A percentile compares a stretch with the other conserved stretches of the same genome.
Conservation (phyloP, 2,329 filamentous ascomycete species). For the Trichoderma harzianum region DNA sequence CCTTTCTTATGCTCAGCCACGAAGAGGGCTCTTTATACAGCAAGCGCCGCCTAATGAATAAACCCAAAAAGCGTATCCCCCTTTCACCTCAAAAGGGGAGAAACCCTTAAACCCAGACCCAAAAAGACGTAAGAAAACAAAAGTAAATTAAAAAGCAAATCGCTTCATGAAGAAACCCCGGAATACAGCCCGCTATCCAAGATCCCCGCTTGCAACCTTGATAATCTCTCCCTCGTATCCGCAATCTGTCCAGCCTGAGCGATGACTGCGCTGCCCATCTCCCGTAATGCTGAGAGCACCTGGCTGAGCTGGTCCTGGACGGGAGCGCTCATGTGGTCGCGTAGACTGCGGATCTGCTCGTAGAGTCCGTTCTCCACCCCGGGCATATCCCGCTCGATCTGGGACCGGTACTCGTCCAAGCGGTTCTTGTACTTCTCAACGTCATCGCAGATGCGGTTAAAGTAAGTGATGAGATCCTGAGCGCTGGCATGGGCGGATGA, state of each 20-base stretch:
- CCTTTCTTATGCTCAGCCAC: slow-evolving; percentile 2
- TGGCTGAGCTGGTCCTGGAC: slow-evolving; percentile 40
- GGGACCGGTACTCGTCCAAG: slow-evolving; percentile 43
- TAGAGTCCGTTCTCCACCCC: slow-evolving; percentile 46
- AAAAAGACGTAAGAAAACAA: background rate
- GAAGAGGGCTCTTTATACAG: background rate
- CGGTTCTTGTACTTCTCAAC: slow-evolving; percentile 43
- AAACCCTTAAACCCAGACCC: background rate
- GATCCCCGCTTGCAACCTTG: slow-evolving; percentile 41
- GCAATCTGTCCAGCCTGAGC: slow-evolving; percentile 42
- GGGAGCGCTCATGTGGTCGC: slow-evolving; percentile 32
- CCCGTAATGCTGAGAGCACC: slow-evolving; percentile 37
- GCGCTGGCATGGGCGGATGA: slow-evolving; percentile 37
- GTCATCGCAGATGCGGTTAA: slow-evolving; percentile 43
- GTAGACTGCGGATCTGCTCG: slow-evolving; percentile 39
- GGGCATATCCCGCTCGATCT: slow-evolving; percentile 47
- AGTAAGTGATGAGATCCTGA: slow-evolving; percentile 44
- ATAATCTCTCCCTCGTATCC: slow-evolving; percentile 41
- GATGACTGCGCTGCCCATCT: slow-evolving; percentile 41
- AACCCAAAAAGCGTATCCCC: background rate
- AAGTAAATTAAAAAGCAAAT: background rate
- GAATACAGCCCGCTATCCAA: slow-evolving; percentile 37
- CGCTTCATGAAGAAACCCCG: slow-evolving; percentile 31
- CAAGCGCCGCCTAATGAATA: slow-evolving; percentile 11
- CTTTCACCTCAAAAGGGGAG: background rate